Conservation (phyloP, 23 red algal species). For the Gracilariopsis chorda region DNA sequence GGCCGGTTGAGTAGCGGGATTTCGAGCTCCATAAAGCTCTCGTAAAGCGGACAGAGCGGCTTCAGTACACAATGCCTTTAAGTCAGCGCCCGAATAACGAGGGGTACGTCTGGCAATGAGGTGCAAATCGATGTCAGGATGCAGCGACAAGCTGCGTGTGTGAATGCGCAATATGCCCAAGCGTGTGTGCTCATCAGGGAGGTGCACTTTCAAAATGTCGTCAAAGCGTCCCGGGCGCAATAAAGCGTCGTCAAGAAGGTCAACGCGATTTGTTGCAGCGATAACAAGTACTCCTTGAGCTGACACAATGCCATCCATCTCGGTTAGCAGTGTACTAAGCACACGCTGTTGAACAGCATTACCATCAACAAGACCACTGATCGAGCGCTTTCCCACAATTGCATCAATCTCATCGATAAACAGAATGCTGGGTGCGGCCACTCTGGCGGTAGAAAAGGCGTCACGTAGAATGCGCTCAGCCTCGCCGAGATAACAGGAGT, state of each 20-base stretch:
- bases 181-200: slow-evolving; percentile 22
- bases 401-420: slow-evolving; percentile 98
- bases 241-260: slow-evolving; percentile 85
- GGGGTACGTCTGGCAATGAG: neutral
- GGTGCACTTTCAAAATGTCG: slow-evolving; percentile 65
- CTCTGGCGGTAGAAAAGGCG: slow-evolving; percentile 73
- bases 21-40: neutral
- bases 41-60: slow-evolving; percentile 70
- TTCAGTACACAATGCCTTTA: slow-evolving; percentile 63
- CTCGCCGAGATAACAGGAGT: slow-evolving; percentile 81
- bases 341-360: slow-evolving; percentile 71
- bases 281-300: slow-evolving; percentile 60
- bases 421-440: slow-evolving; percentile 68
- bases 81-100: slow-evolving; percentile 45
- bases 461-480: slow-evolving; percentile 77
- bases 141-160: neutral
- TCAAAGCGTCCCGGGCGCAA: slow-evolving; percentile 92
- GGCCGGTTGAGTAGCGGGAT: neutral
- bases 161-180: slow-evolving; percentile 36
- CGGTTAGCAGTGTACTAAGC: slow-evolving; percentile 75
- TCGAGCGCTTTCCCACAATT: slow-evolving; percentile 47
- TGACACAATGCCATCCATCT: slow-evolving; percentile 89
- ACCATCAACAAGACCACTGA: slow-evolving; percentile 30
- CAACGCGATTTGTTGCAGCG: slow-evolving; percentile 80
- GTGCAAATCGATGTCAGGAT: slow-evolving; percentile 33